A percentile compares a stretch with the other conserved stretches of the same genome.
phyloP scores from a whole-genome alignment of 805 yeast species.

The Huiozyma naganishii region DNA sequence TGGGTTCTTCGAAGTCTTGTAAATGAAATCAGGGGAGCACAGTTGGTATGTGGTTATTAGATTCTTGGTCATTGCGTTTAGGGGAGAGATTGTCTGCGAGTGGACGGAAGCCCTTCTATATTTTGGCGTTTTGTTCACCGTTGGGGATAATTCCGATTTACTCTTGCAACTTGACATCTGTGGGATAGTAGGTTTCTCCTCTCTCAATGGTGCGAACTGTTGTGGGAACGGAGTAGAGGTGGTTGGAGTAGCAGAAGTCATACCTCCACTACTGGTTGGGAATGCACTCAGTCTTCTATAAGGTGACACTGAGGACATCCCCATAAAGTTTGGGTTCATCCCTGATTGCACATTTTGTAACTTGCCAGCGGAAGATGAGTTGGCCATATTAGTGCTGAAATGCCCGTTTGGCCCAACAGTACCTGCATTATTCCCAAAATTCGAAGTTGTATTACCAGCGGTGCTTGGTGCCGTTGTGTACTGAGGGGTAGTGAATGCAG shows the following conservation, averaged over 20 bases:
- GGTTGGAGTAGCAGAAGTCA: neutral
- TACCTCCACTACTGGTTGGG: slow-evolving; percentile 11
- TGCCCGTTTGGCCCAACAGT: neutral
- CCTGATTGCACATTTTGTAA: neutral
- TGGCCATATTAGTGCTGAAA: neutral
- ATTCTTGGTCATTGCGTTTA: slow-evolving; percentile 66
- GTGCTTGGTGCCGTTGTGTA: neutral
- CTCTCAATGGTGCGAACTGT: slow-evolving; percentile 15
- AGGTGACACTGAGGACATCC: slow-evolving; percentile 6
- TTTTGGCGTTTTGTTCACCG: slow-evolving; percentile 50
- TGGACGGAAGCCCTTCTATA: slow-evolving; percentile 60
- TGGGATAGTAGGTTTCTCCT: slow-evolving; percentile 33
- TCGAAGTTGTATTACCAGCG: neutral
- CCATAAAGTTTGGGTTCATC: slow-evolving; percentile 6
- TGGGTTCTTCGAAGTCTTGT: slow-evolving; percentile 79
- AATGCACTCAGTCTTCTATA: slow-evolving; percentile 22
- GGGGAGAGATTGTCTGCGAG: slow-evolving; percentile 62
- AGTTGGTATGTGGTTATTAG: slow-evolving; percentile 71
- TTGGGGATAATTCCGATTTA: slow-evolving; percentile 49
- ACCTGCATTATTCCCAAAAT: neutral
- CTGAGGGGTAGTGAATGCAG: slow-evolving; percentile 1
- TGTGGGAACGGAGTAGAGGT: slow-evolving; percentile 19
- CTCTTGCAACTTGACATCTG: slow-evolving; percentile 33
- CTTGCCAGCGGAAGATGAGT: neutral
- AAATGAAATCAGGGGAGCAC: slow-evolving; percentile 77